Evolutionary conservation across 1,284 basidiomycete genomes (phyloP).

Genomic region (Cryptococcus sp.): DNA sequence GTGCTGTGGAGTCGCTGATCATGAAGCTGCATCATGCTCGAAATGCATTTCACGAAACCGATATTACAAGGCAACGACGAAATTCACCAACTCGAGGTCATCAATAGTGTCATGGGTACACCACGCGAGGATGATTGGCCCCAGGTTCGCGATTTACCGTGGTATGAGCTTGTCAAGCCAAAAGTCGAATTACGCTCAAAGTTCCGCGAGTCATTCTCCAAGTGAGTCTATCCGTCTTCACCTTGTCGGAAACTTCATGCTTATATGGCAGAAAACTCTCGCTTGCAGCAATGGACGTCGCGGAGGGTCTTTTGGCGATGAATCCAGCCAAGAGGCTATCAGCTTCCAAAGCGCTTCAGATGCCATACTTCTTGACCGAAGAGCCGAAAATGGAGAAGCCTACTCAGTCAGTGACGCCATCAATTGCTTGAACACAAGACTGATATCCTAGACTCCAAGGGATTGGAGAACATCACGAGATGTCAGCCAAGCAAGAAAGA

Average conservation of each 20-base stretch:
- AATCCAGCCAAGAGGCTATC: conserved; percentile 74
- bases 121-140: conserved; percentile 81
- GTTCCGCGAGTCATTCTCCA: conserved; percentile 72
- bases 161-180: conserved; percentile 96
- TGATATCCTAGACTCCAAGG: conserved; percentile 19
- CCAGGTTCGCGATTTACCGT: conserved; percentile 75
- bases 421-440: neutral
- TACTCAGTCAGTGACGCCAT: conserved; percentile 60
- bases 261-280: conserved; percentile 64
- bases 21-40: conserved; percentile 91
- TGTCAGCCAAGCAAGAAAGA: conserved; percentile 42
- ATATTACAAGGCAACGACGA: conserved; percentile 96
- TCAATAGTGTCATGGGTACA: conserved; percentile 87
- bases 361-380: conserved; percentile 78
- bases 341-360: conserved; percentile 72
- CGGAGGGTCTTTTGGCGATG: conserved; percentile 73
- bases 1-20: neutral
- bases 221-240: conserved; percentile 53
- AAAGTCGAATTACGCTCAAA: conserved; percentile 64
- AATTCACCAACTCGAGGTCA: conserved; percentile 90
- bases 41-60: conserved; percentile 90
- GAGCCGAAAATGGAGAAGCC: conserved; percentile 70
- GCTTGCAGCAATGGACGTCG: conserved; percentile 76
- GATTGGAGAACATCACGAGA: conserved; percentile 47
- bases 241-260: neutral